These are phyloP conservation scores for Amniculicola lignicola DNA, from an alignment of 495 filamentous ascomycete genomes.

Conservation along the genomic window DNA sequence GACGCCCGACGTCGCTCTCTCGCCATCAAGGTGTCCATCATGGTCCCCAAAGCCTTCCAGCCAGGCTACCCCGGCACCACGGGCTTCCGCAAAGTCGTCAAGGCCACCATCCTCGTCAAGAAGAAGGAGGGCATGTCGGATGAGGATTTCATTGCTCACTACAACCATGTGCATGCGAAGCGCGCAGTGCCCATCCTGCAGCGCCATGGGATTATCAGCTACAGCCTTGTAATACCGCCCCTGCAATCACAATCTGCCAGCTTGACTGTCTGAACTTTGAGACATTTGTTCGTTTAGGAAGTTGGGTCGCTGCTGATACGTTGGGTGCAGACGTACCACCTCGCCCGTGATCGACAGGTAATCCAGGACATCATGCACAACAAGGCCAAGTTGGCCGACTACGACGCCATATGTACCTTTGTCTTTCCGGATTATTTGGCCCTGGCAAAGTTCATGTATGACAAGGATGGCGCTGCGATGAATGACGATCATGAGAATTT, in stretches of 20 bases:
- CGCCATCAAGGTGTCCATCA: constrained; percentile 19
- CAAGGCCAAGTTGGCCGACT: constrained; percentile 41
- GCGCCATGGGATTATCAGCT: constrained; percentile 42
- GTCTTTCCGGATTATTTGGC: constrained; percentile 44
- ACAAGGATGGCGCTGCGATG: constrained; percentile 41
- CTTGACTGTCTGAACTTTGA: background rate
- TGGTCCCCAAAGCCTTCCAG: constrained; percentile 37
- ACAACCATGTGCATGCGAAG: constrained; percentile 45
- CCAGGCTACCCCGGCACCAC: constrained; percentile 43
- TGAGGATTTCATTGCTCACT: constrained; percentile 43
- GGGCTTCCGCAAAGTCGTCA: constrained; percentile 45
- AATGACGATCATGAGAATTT: constrained; percentile 45
- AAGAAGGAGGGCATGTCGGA: constrained; percentile 46
- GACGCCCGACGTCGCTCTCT: background rate
- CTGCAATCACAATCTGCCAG: background rate
- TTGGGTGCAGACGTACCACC: constrained; percentile 44
- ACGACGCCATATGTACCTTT: constrained; percentile 47
- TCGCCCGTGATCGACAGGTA: constrained; percentile 41
- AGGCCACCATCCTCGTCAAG: constrained; percentile 44
- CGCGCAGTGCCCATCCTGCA: constrained; percentile 42
- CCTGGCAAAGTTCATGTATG: constrained; percentile 45
- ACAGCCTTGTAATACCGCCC: constrained; percentile 38
- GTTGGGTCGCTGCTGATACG: background rate
- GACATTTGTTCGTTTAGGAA: background rate
- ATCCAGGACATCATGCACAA: constrained; percentile 45